These are phyloP conservation scores for Diaporthe velutina DNA, from an alignment of 2,329 filamentous ascomycete genomes.

Conservation along the genomic window DNA sequence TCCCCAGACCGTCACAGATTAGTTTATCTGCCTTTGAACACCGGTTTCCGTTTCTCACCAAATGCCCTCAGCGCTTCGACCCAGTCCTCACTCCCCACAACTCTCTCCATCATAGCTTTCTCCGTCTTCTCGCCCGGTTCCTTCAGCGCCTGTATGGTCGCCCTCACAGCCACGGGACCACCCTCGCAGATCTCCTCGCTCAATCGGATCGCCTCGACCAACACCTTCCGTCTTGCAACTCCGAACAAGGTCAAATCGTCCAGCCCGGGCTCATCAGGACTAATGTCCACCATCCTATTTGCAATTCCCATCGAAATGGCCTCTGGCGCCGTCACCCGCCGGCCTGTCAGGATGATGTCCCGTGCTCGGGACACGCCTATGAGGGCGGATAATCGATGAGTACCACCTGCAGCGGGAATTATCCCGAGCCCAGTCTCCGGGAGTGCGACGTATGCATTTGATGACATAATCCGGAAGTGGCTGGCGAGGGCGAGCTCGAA, in stretches of 20 bases:
- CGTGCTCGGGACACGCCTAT: conserved; percentile 86
- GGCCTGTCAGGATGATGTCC: conserved; percentile 90
- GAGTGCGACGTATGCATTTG: conserved; percentile 82
- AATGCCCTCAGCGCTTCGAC: conserved; percentile 92
- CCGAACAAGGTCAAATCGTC: conserved; percentile 56
- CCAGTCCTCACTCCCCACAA: conserved; percentile 87
- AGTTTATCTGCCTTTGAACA: conserved; percentile 63
- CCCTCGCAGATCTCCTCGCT: conserved; percentile 86
- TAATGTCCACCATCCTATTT: conserved; percentile 88
- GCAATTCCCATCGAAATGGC: conserved; percentile 93
- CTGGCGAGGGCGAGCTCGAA: conserved; percentile 92
- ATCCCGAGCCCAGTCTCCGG: conserved; percentile 95
- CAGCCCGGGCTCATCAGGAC: conserved; percentile 58
- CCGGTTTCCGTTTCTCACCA: conserved; percentile 70
- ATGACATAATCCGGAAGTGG: conserved; percentile 87
- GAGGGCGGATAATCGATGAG: conserved; percentile 84
- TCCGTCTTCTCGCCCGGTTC: conserved; percentile 81
- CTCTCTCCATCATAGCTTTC: conserved; percentile 86
- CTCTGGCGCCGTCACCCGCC: conserved; percentile 83
- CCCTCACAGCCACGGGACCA: conserved; percentile 84
- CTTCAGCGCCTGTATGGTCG: conserved; percentile 83
- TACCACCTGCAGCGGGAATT: conserved; percentile 94
- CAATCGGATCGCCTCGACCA: conserved; percentile 82
- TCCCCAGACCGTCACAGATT: too few relatives aligned
- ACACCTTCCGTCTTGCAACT: conserved; percentile 74